Conservation (phyloP, 495 filamentous ascomycete genomes). For the Aspergillus olivimuriae region DNA sequence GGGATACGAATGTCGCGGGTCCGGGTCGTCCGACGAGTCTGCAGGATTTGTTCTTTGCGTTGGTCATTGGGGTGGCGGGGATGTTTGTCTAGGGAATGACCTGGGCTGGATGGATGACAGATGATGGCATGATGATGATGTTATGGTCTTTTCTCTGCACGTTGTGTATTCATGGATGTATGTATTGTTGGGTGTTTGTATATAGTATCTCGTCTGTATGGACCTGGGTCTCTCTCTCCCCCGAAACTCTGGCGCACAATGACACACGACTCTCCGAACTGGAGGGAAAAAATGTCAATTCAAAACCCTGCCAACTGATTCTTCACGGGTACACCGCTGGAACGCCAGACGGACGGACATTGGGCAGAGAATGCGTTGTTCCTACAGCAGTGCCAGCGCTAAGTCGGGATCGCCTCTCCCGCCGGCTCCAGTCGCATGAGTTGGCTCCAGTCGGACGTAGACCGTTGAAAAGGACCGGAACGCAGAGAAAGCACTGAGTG, state of each 20-base stretch:
- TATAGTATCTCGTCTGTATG: too few relatives aligned
- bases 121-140: not conserved
- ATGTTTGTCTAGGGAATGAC: slow-evolving; percentile 42
- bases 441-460: not conserved
- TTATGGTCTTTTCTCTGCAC: too few relatives aligned
- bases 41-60: slow-evolving; percentile 35
- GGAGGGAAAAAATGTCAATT: too few relatives aligned
- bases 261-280: too few relatives aligned
- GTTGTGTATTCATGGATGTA: too few relatives aligned
- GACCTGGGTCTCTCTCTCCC: too few relatives aligned
- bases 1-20: slow-evolving; percentile 27
- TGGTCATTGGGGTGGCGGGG: slow-evolving; percentile 37
- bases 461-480: too few relatives aligned
- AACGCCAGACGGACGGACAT: not conserved
- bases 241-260: too few relatives aligned
- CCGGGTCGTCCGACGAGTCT: slow-evolving; percentile 26
- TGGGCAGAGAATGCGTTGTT: not conserved
- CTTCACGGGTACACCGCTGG: not conserved
- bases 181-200: too few relatives aligned
- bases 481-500: too few relatives aligned
- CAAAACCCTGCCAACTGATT: too few relatives aligned
- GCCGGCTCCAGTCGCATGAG: not conserved
- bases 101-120: slow-evolving; percentile 10
- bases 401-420: not conserved
- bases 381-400: not conserved